Evolutionary conservation across 2,329 filamentous ascomycete genomes (phyloP), one percentile per base, ranked within the genome.

Genomic region (Atkinsonella texensis): DNA sequence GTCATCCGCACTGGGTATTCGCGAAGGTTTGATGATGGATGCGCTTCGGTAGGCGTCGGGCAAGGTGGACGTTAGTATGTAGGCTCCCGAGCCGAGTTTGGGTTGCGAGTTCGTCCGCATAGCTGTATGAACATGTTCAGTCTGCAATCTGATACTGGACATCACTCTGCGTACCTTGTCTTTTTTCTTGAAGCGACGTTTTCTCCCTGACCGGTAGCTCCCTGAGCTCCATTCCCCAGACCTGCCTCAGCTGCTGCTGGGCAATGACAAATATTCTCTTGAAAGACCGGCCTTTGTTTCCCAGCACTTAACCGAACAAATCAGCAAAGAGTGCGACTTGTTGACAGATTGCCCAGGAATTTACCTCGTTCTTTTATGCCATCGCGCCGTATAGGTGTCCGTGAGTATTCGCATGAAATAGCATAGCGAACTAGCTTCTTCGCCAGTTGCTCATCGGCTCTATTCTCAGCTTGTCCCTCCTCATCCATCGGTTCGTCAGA

Each of bases 161-260:
- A 17, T 13, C 10, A 33, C 7, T n/a, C 12, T 18, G 31, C 70
- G 54, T 69, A 83, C 85, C 86, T 74, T 86, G 83, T 59, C 88
- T 80, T 63, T 79, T 80, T 56, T 95, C 87, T 53, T 81, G 82
- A 35, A 95, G 69, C 0, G 89, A 89, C 47, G 87, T 77, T 66
- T 89, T 94, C 62, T 96, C 91, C 61, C 79, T 80, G 1, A 78
- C 74, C 0, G 93, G 89, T 48, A 97, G 74, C 68, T 96, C 90
- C 4, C 81, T 75, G 75, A 98, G 79, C 65, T 90, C 79, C 89
- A 97, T 95, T n/a, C 93, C 93, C 68, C 95, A 97, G 1, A 83
- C 76, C 2, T 71, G 70, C 46, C 76, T 73, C 39, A 98, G 71
- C 57, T 86, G 79, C 35, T 72, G 68, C 65, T 98, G 91, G 42